phyloP scores from a whole-genome alignment of 2,329 filamentous ascomycete genomes.

The Fusarium beomiforme region DNA sequence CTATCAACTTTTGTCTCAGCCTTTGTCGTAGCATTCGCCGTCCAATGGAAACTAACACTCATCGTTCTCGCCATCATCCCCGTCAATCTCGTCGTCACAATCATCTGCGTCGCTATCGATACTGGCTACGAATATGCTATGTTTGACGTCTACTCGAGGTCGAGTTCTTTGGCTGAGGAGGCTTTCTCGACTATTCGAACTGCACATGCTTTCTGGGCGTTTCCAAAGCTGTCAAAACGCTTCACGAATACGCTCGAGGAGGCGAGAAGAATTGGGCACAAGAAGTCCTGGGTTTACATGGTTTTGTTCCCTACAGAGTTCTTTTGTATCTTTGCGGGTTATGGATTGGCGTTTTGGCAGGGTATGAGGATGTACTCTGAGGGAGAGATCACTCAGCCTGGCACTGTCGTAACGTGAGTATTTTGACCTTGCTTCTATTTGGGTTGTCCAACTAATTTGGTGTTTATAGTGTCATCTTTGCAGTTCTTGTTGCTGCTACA shows the following conservation, averaged over 20 bases:
- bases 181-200: slow-evolving; percentile 60
- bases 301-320: slow-evolving; percentile 58
- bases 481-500: slow-evolving; percentile 57
- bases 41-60: slow-evolving; percentile 56
- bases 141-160: slow-evolving; percentile 55
- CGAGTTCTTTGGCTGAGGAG: slow-evolving; percentile 59
- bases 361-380: slow-evolving; percentile 57
- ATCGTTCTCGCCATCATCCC: slow-evolving; percentile 58
- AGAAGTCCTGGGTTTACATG: slow-evolving; percentile 56
- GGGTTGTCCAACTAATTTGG: not conserved
- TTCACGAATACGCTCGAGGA: slow-evolving; percentile 56
- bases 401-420: slow-evolving; percentile 58
- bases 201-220: slow-evolving; percentile 61
- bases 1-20: slow-evolving; percentile 53
- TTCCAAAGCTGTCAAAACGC: slow-evolving; percentile 53
- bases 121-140: slow-evolving; percentile 55
- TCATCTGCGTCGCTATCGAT: slow-evolving; percentile 52
- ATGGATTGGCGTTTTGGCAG: slow-evolving; percentile 62
- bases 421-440: fast-evolving
- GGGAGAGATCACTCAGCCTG: slow-evolving; percentile 57
- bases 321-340: slow-evolving; percentile 59
- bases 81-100: slow-evolving; percentile 53
- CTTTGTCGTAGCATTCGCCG: slow-evolving; percentile 53
- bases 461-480: slow-evolving; percentile 55
- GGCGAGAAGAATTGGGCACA: slow-evolving; percentile 51